Evolutionary conservation across 129 eudicot species (phyloP).

Genomic region (Sambucus nigra): DNA sequence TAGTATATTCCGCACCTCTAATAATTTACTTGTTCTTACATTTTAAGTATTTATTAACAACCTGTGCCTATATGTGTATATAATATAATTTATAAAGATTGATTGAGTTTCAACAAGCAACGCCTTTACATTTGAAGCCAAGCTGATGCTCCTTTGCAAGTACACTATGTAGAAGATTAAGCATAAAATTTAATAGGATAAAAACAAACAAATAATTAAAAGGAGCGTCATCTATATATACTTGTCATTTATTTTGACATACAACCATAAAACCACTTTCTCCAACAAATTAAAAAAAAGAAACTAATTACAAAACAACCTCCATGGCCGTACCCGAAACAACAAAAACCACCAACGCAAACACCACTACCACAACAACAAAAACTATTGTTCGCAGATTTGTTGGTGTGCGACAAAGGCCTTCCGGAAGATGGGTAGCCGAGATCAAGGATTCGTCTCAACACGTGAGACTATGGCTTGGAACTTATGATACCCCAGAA

Average conservation of each 20-base stretch:
- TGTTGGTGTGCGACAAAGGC: conserved; percentile 74
- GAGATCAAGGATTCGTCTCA: conserved; percentile 83
- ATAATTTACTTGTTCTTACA: too few relatives aligned
- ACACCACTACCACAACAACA: conserved; percentile 11
- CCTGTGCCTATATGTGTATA: conserved; percentile 6
- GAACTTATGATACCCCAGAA: conserved; percentile 74
- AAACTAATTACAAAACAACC: neutral
- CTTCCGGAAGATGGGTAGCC: conserved; percentile 85
- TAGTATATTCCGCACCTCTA: too few relatives aligned
- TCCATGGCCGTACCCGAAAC: conserved; percentile 34
- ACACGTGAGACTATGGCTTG: conserved; percentile 66
- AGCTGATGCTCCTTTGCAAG: conserved; percentile 5
- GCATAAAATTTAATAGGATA: neutral
- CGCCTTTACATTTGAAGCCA: conserved; percentile 16
- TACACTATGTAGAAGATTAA: neutral
- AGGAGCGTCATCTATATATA: conserved; percentile 30
- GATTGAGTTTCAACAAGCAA: conserved; percentile 13
- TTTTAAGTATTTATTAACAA: too few relatives aligned
- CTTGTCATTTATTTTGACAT: conserved; percentile 7
- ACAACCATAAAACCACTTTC: conserved; percentile 33
- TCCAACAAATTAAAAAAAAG: neutral
- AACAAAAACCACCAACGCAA: conserved; percentile 11
- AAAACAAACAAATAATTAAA: conserved; percentile 31
- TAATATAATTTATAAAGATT: neutral
- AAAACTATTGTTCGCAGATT: conserved; percentile 34